Evolutionary conservation across 2,329 filamentous ascomycete genomes (phyloP).

Genomic region (Xylaria sp.): DNA sequence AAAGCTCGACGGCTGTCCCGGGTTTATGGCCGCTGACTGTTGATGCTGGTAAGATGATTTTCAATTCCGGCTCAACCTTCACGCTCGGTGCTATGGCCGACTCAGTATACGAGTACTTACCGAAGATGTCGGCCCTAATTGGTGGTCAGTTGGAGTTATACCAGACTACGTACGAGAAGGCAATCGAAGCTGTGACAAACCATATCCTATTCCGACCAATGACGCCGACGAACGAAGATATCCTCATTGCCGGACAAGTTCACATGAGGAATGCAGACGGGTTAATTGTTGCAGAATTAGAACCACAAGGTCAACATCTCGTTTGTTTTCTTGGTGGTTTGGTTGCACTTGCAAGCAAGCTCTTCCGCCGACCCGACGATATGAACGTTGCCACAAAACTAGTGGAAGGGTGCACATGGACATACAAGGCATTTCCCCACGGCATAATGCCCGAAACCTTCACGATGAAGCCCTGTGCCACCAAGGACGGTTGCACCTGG

Average conservation of each 20-base stretch:
- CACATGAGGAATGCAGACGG: neutral
- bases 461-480: neutral
- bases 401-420: neutral
- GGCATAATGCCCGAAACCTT: conserved; percentile 10
- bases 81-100: conserved; percentile 6
- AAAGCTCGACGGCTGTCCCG: neutral
- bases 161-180: neutral
- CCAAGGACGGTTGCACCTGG: neutral
- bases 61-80: conserved; percentile 2
- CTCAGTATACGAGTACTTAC: neutral
- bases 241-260: neutral
- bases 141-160: neutral
- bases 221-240: conserved; percentile 1
- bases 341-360: neutral
- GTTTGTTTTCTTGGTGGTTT: neutral
- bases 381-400: neutral
- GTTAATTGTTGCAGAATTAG: neutral
- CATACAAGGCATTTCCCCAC: neutral
- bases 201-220: neutral
- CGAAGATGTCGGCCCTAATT: neutral
- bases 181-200: neutral
- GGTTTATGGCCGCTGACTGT: neutral
- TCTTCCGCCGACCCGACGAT: neutral
- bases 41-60: neutral
- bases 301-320: conserved; percentile 1